Base-by-base conservation (phyloP, 306 rosid genomes). In the Gastrolobium bilobum region DNA sequence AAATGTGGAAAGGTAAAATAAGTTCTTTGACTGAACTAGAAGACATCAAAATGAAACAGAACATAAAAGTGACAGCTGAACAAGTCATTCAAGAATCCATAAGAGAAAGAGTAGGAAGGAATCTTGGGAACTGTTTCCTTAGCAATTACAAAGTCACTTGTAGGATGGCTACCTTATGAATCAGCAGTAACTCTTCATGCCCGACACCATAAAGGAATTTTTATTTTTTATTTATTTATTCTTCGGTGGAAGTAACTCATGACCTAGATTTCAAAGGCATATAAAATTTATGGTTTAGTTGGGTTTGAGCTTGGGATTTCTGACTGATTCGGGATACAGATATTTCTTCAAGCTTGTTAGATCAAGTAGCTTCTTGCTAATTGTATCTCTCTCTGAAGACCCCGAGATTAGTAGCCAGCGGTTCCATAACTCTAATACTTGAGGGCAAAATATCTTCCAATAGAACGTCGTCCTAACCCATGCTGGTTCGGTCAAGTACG, bases 331-430 rank as follows among this genome's bases (percentile, higher is more conserved):
- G 0, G 92, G 91, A 57, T 88, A 82, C 14, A 86, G 3, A 71
- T 52, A 81, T 10, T 54, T 39, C 79, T 88, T 85, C 14, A 88
- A 63, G 44, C 91, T 47, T 35, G 86, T 34, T 20, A 78, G 10
- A 50, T 91, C 66, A 53, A 86, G 63, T 40, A 89, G 56, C 86
- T 81, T 91, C 87, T 89, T 89, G 58, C 90, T 86, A 6, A 82
- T 50, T 40, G 92, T 60, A 7, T 88, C 85, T 29, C 46, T 78
- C 51, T 83, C 88, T 1, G 85, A 68, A 58, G 86, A 66, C 42
- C 83, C 75, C 0, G 86, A 64, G 29, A 82, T 50, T 1, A 82
- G 83, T 4, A 73, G 38, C 74, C 62, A 48, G 10, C 84, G 81
- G 77, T 75, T 87, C 10, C 30, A 4, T 68, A 81, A 37, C 43